These are phyloP conservation scores for Plasmodium malariae DNA, from an alignment of 169 alveolate genomes.

Conservation along the genomic window DNA sequence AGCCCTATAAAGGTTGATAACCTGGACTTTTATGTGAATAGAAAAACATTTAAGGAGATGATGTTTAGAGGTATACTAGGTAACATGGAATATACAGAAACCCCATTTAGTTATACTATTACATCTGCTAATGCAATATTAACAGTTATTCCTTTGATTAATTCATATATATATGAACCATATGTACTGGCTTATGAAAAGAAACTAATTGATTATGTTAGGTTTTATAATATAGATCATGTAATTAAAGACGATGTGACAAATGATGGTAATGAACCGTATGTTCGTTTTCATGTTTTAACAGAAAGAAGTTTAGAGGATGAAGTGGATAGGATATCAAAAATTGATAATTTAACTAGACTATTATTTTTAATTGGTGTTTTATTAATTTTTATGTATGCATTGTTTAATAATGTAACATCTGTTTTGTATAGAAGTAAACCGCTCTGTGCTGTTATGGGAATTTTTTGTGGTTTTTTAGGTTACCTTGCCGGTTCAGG, in stretches of 20 bases:
- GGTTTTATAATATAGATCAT: conserved; percentile 44
- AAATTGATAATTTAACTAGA: conserved; percentile 49
- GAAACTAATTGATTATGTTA: conserved; percentile 47
- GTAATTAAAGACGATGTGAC: conserved; percentile 21
- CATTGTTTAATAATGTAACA: conserved; percentile 57
- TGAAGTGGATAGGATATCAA: conserved; percentile 56
- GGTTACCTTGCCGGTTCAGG: conserved; percentile 89
- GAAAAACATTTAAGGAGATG: conserved; percentile 58
- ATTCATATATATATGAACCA: conserved; percentile 48
- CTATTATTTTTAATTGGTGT: conserved; percentile 55
- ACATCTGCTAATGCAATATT: conserved; percentile 38
- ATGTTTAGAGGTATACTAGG: conserved; percentile 35
- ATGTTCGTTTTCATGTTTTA: conserved; percentile 27
- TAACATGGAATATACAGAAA: conserved; percentile 27
- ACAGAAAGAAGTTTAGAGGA: conserved; percentile 70
- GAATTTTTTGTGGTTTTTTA: conserved; percentile 86
- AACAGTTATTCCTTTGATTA: conserved; percentile 4
- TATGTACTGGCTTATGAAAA: conserved; percentile 59
- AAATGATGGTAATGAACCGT: conserved; percentile 22
- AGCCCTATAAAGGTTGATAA: conserved; percentile 47
- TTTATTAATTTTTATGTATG: conserved; percentile 53
- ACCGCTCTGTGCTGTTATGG: conserved; percentile 79
- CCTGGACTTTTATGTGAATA: conserved; percentile 46
- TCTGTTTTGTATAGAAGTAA: conserved; percentile 67
- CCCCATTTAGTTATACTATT: conserved; percentile 14